Base-by-base conservation (phyloP, 2,329 filamentous ascomycete species). In the Stachybotrys elegans region DNA sequence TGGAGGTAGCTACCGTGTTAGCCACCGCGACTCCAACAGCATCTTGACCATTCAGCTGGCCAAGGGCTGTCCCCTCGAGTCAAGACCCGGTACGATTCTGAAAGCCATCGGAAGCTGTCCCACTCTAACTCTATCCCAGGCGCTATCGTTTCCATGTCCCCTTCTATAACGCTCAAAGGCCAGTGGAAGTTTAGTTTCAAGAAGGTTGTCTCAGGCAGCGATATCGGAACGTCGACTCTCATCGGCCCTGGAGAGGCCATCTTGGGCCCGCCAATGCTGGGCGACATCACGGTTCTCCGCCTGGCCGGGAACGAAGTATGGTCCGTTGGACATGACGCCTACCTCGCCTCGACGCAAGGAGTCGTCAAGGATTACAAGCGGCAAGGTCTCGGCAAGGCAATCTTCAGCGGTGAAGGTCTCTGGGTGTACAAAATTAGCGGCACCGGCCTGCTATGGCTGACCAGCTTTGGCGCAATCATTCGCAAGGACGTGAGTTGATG, bases 111-210 rank as follows among this genome's bases (percentile, higher is more conserved):
- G 27, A 11, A 11, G 6, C 16, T 23, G 14, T 21, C 13, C n/a
- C n/a, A n/a, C n/a, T n/a, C 42, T 43, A 17, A 40, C 16, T 21
- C 14, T 13, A 14, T 16, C 22, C 46, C 45, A 81, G 88, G 91
- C 13, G 79, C 83, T 44, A 93, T 98, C 90, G 88, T 98, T 56
- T 88, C 88, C 59, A 98, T 97, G 93, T 90, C 88, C 3, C 85
- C 88, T 3, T 86, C 86, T 8, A 78, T 98, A 43, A 91, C 86
- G 0, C 79, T 97, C 38, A 87, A 86, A 65, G 93, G 93, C 44
- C 75, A 75, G 34, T 65, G 94, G 52, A 93, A 92, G 50, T 95
- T 98, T 65, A 86, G 81, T 46, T 73, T 94, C 68, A 96, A 95
- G 69, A 97, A 96, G 69, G 72, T 95, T n/a, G 71, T 97, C 38